Evolutionary conservation across 331 rosid genomes (phyloP), one percentile per base, ranked within the genome.

Genomic region (Saraca asoca): DNA sequence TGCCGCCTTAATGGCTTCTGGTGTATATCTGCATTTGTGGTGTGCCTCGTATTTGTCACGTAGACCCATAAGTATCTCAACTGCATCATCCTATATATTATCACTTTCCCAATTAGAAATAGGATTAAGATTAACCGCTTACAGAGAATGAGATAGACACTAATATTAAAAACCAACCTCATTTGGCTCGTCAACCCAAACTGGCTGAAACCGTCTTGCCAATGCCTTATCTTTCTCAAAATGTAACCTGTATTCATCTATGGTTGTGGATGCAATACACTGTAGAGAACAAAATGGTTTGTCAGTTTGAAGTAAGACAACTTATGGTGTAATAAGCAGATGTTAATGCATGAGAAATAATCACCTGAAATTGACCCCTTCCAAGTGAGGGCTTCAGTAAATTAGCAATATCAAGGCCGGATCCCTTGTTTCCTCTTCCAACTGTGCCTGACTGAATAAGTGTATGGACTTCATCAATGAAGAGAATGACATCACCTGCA

Each of bases 301-400:
- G 41, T 38, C 42, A 64, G 35, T 68, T 48, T 50, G 56, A 62
- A 19, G 70, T 62, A 3, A 69, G 33, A 62, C 62, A 58, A 41
- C 45, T 24, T 41, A 61, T 12, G 33, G 54, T 7, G 41, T 4
- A 59, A 55, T 14, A 42, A 53, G 75, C 14, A 59, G 58, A 39
- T 35, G 56, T 33, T 20, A 66, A 33, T 44, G 43, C 57, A 56
- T 41, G 48, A 62, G 65, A 58, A 71, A 70, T 44, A 60, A 70
- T 81, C 78, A 91, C 98, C 95, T 91, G 98, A 81, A 91, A 78
- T 66, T 81, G 83, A 71, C 98, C 96, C 82, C 92, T 89, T 74
- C 89, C 95, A 51, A 91, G 95, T 52, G 91, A 64, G 0, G 98
- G 98, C 83, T 91, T 91, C 64, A 91, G 63, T 49, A 91, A 63